A percentile compares a stretch with the other conserved stretches of the same genome.
Evolutionary conservation across 371 early-diverging fungal species (phyloP).

Genomic region (Rhizomucor pusillus): DNA sequence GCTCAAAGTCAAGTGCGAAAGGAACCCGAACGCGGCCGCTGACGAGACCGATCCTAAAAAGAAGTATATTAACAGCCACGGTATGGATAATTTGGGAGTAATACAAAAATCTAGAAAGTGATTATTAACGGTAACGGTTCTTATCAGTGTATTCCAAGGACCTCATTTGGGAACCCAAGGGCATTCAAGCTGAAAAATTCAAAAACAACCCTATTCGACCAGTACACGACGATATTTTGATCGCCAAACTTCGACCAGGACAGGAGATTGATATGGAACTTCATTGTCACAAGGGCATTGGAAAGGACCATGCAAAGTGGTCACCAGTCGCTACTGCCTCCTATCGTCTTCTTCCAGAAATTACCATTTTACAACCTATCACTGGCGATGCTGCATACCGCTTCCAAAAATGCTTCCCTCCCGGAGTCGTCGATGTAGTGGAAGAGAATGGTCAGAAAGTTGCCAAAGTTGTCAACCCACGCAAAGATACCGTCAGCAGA

Average conservation of each 20-base stretch:
- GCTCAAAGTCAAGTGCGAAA: conserved; percentile 74
- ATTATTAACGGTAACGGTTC: neutral
- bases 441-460: conserved; percentile 57
- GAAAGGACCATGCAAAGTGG: conserved; percentile 98
- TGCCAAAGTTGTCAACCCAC: conserved; percentile 89
- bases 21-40: conserved; percentile 56
- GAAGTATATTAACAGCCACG: conserved; percentile 64
- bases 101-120: neutral
- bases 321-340: conserved; percentile 98
- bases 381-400: conserved; percentile 84
- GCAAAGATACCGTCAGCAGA: conserved; percentile 95
- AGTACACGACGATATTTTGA: conserved; percentile 86
- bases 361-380: conserved; percentile 84
- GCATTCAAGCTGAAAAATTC: conserved; percentile 79
- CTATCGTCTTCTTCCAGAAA: conserved; percentile 94
- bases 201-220: conserved; percentile 67
- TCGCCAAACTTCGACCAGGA: conserved; percentile 95
- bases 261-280: conserved; percentile 88
- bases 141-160: conserved; percentile 75
- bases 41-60: conserved; percentile 73
- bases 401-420: conserved; percentile 89
- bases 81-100: conserved; percentile 26
- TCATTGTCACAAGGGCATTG: conserved; percentile 93
- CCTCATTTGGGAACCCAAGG: conserved; percentile 88
- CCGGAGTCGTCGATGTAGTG: conserved; percentile 87